phyloP scores from a whole-genome alignment of 2,329 filamentous ascomycete species.

The Ophiostoma sp. region DNA sequence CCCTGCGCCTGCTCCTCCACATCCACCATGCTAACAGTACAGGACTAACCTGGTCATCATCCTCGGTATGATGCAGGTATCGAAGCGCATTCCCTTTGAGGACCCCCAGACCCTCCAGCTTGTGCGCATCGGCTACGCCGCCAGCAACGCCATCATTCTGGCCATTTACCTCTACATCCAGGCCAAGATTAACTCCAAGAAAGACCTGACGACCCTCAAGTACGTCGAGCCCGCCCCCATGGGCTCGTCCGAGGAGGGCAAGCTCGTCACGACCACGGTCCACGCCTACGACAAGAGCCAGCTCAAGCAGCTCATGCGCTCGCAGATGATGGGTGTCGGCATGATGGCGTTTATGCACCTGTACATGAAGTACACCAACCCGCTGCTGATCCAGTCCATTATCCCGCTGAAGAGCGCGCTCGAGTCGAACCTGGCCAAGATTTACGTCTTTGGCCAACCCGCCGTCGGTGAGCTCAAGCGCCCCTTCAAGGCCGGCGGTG shows the following conservation, averaged over 20 bases:
- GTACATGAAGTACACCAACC: conserved; percentile 99
- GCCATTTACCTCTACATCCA: conserved; percentile 84
- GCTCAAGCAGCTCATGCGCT: conserved; percentile 80
- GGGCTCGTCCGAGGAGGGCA: conserved; percentile 91
- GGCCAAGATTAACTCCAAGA: conserved; percentile 88
- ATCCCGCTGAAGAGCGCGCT: conserved; percentile 95
- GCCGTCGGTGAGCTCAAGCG: conserved; percentile 89
- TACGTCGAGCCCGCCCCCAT: conserved; percentile 95
- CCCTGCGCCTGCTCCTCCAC: background rate
- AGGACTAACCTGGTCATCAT: conserved; percentile 94
- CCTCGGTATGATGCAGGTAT: conserved; percentile 96
- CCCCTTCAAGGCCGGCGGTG: conserved; percentile 85
- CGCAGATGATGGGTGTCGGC: conserved; percentile 90
- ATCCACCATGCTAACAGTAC: conserved; percentile 30
- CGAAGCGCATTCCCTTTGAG: conserved; percentile 93
- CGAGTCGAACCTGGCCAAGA: conserved; percentile 95
- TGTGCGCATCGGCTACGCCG: conserved; percentile 56
- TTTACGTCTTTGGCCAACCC: conserved; percentile 84
- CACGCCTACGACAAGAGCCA: conserved; percentile 91
- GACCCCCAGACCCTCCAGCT: conserved; percentile 65
- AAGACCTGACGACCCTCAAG: conserved; percentile 95
- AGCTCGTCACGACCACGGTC: conserved; percentile 94
- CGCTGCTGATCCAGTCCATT: conserved; percentile 96
- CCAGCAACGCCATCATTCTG: conserved; percentile 78
- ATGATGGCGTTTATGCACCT: conserved; percentile 99